A percentile compares a stretch with the other conserved stretches of the same genome.
Conservation (phyloP, 352 stramenopile genomes). For the Blastocystis sp. region DNA sequence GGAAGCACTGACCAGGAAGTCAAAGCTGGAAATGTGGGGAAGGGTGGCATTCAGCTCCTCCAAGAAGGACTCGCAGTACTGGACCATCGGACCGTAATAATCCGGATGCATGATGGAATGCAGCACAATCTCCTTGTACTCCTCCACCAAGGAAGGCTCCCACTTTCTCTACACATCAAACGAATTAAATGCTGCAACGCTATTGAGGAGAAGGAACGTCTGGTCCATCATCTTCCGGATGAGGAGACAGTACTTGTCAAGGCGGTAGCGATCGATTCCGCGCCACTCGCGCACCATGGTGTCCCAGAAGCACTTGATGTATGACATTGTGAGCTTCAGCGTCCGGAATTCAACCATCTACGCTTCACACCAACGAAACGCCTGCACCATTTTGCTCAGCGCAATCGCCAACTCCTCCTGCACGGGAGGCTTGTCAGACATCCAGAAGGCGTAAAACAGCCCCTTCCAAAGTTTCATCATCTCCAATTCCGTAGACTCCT, state of each 20-base stretch:
- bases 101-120: neutral
- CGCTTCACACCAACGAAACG: constrained; percentile 72
- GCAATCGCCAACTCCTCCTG: constrained; percentile 79
- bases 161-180: constrained; percentile 27
- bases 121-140: constrained; percentile 5
- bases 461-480: constrained; percentile 82
- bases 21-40: constrained; percentile 55
- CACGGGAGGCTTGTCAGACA: constrained; percentile 79
- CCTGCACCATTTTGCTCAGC: constrained; percentile 78
- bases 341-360: constrained; percentile 70
- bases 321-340: constrained; percentile 71
- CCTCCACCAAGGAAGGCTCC: neutral
- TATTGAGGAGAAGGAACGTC: constrained; percentile 24
- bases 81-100: constrained; percentile 8
- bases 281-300: constrained; percentile 72
- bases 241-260: constrained; percentile 75
- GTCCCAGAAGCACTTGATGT: constrained; percentile 68
- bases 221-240: constrained; percentile 72
- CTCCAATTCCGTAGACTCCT: constrained; percentile 76
- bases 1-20: constrained; percentile 3
- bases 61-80: constrained; percentile 65
- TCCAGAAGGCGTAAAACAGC: constrained; percentile 82
- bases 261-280: constrained; percentile 71
- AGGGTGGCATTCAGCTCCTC: constrained; percentile 10
- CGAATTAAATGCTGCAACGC: neutral